A percentile compares a stretch with the other conserved stretches of the same genome.
These are phyloP conservation scores for Chernovozyma sophiae-reginae DNA, from an alignment of 1,139 yeast species.

Conservation along the genomic window DNA sequence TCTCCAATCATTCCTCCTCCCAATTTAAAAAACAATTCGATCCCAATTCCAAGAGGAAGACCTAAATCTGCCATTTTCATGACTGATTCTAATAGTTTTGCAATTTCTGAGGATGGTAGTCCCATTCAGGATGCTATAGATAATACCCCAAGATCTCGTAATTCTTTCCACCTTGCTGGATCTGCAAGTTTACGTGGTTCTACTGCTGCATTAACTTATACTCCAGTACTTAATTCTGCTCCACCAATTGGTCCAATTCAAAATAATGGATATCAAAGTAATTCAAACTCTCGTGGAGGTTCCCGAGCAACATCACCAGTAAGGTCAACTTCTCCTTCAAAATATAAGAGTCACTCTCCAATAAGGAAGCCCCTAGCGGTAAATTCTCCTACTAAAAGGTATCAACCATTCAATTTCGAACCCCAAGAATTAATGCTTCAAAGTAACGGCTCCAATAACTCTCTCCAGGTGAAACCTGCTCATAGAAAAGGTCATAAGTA, in stretches of 20 bases:
- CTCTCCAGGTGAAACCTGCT: conserved; percentile 47
- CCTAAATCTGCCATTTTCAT: conserved; percentile 38
- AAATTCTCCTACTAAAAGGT: conserved; percentile 15
- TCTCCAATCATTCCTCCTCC: not conserved
- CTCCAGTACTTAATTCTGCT: conserved; percentile 9
- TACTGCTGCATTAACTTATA: conserved; percentile 3
- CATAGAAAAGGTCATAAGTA: conserved; percentile 94
- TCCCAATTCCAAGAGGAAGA: conserved; percentile 10
- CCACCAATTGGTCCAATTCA: conserved; percentile 11
- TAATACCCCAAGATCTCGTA: conserved; percentile 22
- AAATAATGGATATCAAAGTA: not conserved
- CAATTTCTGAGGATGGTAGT: conserved; percentile 30
- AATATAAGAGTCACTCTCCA: conserved; percentile 10
- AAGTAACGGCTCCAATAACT: conserved; percentile 22
- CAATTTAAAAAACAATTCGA: not conserved
- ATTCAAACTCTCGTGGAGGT: not conserved
- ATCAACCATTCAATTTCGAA: conserved; percentile 43
- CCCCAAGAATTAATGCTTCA: conserved; percentile 37
- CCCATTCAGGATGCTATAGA: conserved; percentile 17
- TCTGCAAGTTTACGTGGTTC: not conserved
- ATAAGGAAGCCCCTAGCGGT: conserved; percentile 12
- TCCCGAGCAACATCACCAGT: conserved; percentile 5
- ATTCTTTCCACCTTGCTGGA: conserved; percentile 13
- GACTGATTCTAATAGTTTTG: conserved; percentile 22
- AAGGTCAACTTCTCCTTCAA: conserved; percentile 22